Evolutionary conservation across 768 basidiomycete species (phyloP), one percentile per base, ranked within the genome.

Genomic region (Cubamyces lactineus): DNA sequence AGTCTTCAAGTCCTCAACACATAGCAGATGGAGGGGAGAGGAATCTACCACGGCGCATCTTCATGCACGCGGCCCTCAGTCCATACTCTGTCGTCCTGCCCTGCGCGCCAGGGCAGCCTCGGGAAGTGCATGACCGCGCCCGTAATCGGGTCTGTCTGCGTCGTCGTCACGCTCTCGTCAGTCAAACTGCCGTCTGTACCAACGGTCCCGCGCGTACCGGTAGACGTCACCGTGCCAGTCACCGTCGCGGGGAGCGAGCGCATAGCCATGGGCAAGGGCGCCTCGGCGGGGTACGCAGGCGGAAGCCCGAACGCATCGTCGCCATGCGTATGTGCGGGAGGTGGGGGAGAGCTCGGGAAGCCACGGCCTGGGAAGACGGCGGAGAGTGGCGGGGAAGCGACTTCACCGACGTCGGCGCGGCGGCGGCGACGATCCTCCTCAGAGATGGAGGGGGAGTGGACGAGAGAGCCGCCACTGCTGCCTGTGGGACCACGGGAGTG

Each of bases 401-500:
- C 40, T n/a, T 67, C 67, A 38, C 65, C 65, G 15, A 64, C 56
- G 57, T 68, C 59, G 28, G 64, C 56, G 17, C 64, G 42, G 19
- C 65, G 48, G 39, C 63, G 16, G n/a, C 72, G 67, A 26, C 82
- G 79, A n/a, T 80, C 81, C 61, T 84, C 82, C 0, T 82, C 82
- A 0, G 84, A 81, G 51, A 88, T 71, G 53, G 86, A 88, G 21
- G 78, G 79, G 1, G 83, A 80, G 57, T 80, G 79, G 0, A 79
- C 67, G 28, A 84, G 75, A 0, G 81, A 81, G 19, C 59, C 61
- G 19, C 65, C 67, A 39, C 69, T 72, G 46, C 58, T 68, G 48
- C 24, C 66, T 39, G 58, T 68, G 34, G 28, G 59, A 5, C 60
- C 64, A 38, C 61, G 71, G 24, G 83, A 83, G 53, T 76, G 75